These are phyloP conservation scores for Aspergillus bombycis DNA, from an alignment of 2,329 filamentous ascomycete species.

Conservation along the genomic window DNA sequence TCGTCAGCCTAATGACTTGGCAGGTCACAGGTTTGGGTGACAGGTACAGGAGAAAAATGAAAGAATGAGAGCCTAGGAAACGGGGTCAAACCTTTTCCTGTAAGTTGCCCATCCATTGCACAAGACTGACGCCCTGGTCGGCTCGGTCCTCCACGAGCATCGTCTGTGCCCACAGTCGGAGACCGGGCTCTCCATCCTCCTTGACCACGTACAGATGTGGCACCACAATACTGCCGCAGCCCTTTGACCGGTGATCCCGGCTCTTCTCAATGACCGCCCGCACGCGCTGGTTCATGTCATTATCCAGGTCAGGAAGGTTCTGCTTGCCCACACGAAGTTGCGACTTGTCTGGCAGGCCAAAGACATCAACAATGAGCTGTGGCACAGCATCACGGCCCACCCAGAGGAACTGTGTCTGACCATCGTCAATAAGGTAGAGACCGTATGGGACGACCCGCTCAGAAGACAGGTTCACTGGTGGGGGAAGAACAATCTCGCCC, in stretches of 20 bases:
- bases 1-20: slow-evolving; percentile 27
- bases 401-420: slow-evolving; percentile 97
- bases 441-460: slow-evolving; percentile 87
- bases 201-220: slow-evolving; percentile 92
- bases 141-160: slow-evolving; percentile 92
- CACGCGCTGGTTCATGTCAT: slow-evolving; percentile 94
- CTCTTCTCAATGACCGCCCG: slow-evolving; percentile 91
- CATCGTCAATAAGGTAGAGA: slow-evolving; percentile 94
- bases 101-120: slow-evolving; percentile 89
- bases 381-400: slow-evolving; percentile 90
- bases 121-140: slow-evolving; percentile 89
- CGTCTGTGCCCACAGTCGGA: slow-evolving; percentile 97
- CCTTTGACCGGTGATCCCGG: slow-evolving; percentile 79
- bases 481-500: slow-evolving; percentile 86
- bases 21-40: slow-evolving; percentile 9
- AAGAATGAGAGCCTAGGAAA: slow-evolving; percentile 17
- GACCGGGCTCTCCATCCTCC: slow-evolving; percentile 91
- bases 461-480: slow-evolving; percentile 81
- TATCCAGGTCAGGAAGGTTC: slow-evolving; percentile 81
- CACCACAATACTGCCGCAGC: slow-evolving; percentile 89
- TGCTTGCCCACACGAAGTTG: slow-evolving; percentile 91
- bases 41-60: slow-evolving; percentile 14
- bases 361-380: slow-evolving; percentile 85
- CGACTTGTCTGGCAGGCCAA: slow-evolving; percentile 80
- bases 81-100: slow-evolving; percentile 80